Base-by-base conservation (phyloP, 2,329 filamentous ascomycete genomes). In the Clarireedia monteithiana region DNA sequence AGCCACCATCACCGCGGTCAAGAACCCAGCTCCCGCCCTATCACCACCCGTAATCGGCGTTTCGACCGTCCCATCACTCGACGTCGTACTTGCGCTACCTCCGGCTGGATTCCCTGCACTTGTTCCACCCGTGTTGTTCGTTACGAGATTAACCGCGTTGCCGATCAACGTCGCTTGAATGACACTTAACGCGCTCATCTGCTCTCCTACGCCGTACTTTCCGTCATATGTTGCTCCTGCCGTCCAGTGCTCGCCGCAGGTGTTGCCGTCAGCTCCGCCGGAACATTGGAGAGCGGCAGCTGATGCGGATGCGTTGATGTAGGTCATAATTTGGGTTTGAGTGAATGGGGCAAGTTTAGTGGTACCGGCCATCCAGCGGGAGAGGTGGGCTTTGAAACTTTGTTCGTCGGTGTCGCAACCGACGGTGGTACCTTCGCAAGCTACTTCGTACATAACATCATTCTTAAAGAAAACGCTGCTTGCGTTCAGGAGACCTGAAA, bases 141-240 rank as follows among this genome's bases (percentile, higher is more conserved):
- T 80, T 38, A 77, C 70, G 0, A 77, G 75, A 1, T 68, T 63
- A 0, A 62, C 55, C 14, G 71, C 69, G 1, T 73, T 58, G 45
- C 74, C 64, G 50, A 85, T 77, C 69, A 84, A 74, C 62, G 80
- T 83, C 34, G 77, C 76, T 45, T 88, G 76, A 4, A 86, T 77
- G 7, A 86, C 75, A 63, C 87, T 83, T 66, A 88, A 72, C 3
- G 81, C 83, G 1, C 80, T 76, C 84, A 89, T 88, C 69, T 88
- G 84, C 68, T 88, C 83, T 10, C 85, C 85, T 2, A 87, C 78
- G 9, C 84, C 85, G 6, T 75, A 78, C 2, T 73, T 74, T 30
- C 80, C 79, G 66, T 86, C 83, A 69, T 78, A 86, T 6, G 70
- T 70, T 0, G 70, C 72, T 20, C 70, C 73, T 57, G 77, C 75